Evolutionary conservation across 768 basidiomycete genomes (phyloP).

Genomic region (Neoboletus subvelutipes): DNA sequence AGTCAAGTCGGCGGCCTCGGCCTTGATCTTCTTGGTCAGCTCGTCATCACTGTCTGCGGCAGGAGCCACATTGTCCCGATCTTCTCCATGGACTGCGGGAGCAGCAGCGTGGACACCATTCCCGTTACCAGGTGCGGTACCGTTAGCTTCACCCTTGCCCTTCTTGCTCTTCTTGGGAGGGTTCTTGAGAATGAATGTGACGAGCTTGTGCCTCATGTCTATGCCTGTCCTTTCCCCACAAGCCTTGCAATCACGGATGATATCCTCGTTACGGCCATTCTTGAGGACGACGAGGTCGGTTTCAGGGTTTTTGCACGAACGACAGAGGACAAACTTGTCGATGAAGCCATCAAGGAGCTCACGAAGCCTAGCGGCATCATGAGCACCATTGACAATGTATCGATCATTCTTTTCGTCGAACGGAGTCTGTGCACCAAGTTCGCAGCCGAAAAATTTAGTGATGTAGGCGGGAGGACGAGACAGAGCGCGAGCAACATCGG

Average conservation of each 20-base stretch:
- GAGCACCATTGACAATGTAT: constrained; percentile 98
- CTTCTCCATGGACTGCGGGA: constrained; percentile 41
- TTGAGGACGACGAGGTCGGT: constrained; percentile 93
- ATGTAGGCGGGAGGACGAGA: constrained; percentile 94
- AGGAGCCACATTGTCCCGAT: constrained; percentile 39
- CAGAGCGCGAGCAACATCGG: constrained; percentile 93
- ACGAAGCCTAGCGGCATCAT: constrained; percentile 86
- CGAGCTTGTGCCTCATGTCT: constrained; percentile 96
- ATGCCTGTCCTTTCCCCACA: constrained; percentile 90
- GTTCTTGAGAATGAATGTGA: constrained; percentile 96
- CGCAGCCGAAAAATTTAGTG: constrained; percentile 99
- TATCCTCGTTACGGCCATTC: constrained; percentile 74
- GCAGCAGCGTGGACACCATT: constrained; percentile 41
- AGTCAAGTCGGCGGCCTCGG: constrained; percentile 79
- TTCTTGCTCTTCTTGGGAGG: constrained; percentile 79
- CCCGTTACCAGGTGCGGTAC: constrained; percentile 48
- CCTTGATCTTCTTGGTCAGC: constrained; percentile 86
- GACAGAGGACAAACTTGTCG: constrained; percentile 97
- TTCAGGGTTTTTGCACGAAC: constrained; percentile 98
- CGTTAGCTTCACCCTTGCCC: constrained; percentile 55
- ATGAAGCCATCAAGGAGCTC: constrained; percentile 97
- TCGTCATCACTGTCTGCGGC: constrained; percentile 84
- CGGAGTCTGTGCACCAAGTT: constrained; percentile 96
- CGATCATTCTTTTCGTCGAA: constrained; percentile 96
- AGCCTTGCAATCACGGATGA: constrained; percentile 96